Base-by-base conservation (phyloP, 768 basidiomycete genomes). In the Leccinellum albellum region DNA sequence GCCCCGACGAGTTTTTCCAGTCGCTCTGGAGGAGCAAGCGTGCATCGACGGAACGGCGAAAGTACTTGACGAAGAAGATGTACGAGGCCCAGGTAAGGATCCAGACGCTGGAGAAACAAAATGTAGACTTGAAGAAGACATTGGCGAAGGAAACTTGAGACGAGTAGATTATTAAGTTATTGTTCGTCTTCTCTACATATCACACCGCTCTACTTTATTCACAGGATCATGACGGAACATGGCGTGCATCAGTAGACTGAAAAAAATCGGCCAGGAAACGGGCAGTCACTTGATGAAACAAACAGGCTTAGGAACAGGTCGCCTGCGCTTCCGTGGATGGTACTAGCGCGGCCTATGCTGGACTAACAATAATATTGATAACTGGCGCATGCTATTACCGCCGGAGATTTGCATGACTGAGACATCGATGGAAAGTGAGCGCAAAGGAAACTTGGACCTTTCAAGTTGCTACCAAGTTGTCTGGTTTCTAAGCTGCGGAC, bases 41-140 rank as follows among this genome's bases (percentile, higher is more conserved):
- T 15, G 85, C 85, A 1, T 78, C 85, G 44, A 76, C 74, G 31
- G 76, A 79, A 57, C 79, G 96, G 56, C 83, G 82, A 21, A 78
- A 75, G 35, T 89, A 87, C 69, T 71, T 97, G 51, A 70, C 87
- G 63, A 80, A 81, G 56, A 95, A 90, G 76, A 88, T 98, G 83
- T 75, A 78, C 13, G 78, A 76, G 29, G 84, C 86, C 3, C 82
- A 87, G 67, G 75, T 74, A 61, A 92, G 87, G 73, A 74, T 94
- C 32, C 85, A 86, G 61, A 66, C 60, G 29, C 67, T 94, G 70
- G 94, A 93, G 70, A 81, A 76, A 67, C 80, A 83, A 74, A 94
- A 95, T 66, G 72, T 63, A 13, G 79, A 82, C 60, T 69, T 92
- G 72, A 89, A 85, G 77, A 83, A 75, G 70, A 70, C 79, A 4